phyloP scores from a whole-genome alignment of 2,329 filamentous ascomycete genomes.

The Ophiostoma piceae region DNA sequence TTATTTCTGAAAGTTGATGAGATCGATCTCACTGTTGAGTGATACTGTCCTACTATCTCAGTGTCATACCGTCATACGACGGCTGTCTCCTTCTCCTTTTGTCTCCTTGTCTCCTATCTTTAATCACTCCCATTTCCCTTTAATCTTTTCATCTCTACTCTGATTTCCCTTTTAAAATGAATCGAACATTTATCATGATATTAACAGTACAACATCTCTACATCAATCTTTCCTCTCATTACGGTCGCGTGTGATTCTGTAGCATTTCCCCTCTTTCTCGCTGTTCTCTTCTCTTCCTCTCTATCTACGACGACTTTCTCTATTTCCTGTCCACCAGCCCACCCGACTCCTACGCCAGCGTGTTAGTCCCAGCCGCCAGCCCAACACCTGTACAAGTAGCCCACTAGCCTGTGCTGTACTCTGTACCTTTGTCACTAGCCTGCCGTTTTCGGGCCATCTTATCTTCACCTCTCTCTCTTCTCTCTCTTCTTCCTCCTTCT shows the following conservation, averaged over 20 bases:
- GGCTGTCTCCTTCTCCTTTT: no score
- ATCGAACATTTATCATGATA: no score
- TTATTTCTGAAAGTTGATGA: background rate
- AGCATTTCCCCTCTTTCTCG: constrained; percentile 2
- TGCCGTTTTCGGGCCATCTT: constrained; percentile 9
- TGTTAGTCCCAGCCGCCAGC: constrained; percentile 10
- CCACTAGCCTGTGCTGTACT: background rate
- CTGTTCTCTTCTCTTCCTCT: background rate
- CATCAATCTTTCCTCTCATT: background rate
- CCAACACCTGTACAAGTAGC: background rate
- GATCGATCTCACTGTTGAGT: no score
- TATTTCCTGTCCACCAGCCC: background rate
- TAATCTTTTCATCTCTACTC: background rate
- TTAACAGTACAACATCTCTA: background rate
- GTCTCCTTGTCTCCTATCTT: no score
- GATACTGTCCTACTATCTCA: no score
- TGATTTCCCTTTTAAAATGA: no score
- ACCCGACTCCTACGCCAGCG: constrained; percentile 8
- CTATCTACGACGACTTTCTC: background rate
- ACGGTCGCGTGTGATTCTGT: background rate
- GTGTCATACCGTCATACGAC: no score
- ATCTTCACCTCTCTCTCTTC: background rate
- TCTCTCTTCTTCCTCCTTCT: background rate
- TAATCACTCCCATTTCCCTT: background rate
- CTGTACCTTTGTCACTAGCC: constrained; percentile 8